These are phyloP conservation scores for Ogataea angusta DNA, from an alignment of 805 yeast species.

Conservation along the genomic window DNA sequence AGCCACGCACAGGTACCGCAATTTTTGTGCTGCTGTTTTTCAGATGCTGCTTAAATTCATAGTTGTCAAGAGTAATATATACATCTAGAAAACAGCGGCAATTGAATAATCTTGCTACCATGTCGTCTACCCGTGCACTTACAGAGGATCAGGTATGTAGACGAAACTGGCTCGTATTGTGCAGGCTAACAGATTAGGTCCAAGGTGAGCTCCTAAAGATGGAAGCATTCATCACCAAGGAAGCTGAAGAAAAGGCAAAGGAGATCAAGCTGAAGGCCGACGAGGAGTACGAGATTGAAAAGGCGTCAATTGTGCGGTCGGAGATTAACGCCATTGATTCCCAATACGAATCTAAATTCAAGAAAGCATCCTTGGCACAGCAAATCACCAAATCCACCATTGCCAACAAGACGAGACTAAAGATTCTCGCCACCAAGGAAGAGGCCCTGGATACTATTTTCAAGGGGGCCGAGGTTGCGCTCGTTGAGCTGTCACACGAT, in stretches of 20 bases:
- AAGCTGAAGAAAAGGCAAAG: slow-evolving; percentile 97
- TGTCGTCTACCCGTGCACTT: slow-evolving; percentile 37
- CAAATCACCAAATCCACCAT: slow-evolving; percentile 95
- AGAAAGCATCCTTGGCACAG: slow-evolving; percentile 89
- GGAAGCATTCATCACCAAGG: slow-evolving; percentile 98
- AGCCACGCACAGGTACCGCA: not conserved
- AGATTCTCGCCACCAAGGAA: slow-evolving; percentile 83
- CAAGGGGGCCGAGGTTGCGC: slow-evolving; percentile 60
- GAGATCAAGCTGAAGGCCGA: slow-evolving; percentile 95
- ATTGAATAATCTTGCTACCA: slow-evolving; percentile 9
- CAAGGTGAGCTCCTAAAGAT: slow-evolving; percentile 94
- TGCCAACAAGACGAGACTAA: slow-evolving; percentile 91
- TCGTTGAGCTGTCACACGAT: slow-evolving; percentile 56
- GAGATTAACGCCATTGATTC: slow-evolving; percentile 88
- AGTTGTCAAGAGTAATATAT: slow-evolving; percentile 8
- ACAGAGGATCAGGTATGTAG: slow-evolving; percentile 48
- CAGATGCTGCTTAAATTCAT: slow-evolving; percentile 10
- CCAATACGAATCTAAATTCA: slow-evolving; percentile 73
- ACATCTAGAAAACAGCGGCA: slow-evolving; percentile 1
- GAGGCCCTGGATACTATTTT: slow-evolving; percentile 72
- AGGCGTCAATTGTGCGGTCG: slow-evolving; percentile 88
- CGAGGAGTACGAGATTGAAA: slow-evolving; percentile 97
- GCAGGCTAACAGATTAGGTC: slow-evolving; percentile 47
- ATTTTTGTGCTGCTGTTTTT: slow-evolving; percentile 11
- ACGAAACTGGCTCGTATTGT: not conserved